Conservation (phyloP, 192 early-diverging fungal species). For the Backusella westeae region DNA sequence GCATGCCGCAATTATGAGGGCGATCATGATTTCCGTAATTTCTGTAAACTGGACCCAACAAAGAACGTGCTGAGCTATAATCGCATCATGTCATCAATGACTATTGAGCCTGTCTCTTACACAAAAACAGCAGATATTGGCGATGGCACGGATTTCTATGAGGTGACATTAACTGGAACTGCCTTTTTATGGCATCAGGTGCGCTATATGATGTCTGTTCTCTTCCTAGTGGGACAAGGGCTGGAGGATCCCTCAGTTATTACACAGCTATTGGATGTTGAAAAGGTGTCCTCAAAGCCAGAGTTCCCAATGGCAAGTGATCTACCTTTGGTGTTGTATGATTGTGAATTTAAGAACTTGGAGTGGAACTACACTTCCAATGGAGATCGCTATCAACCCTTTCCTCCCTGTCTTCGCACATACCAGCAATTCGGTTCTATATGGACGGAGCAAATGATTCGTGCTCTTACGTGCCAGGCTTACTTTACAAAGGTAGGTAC, state of each 20-base stretch:
- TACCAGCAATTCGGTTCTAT: slow-evolving; percentile 47
- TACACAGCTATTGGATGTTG: slow-evolving; percentile 64
- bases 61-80: slow-evolving; percentile 81
- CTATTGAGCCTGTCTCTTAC: slow-evolving; percentile 48
- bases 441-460: slow-evolving; percentile 50
- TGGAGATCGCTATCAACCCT: slow-evolving; percentile 26
- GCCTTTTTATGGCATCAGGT: slow-evolving; percentile 99
- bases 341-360: slow-evolving; percentile 72
- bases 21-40: slow-evolving; percentile 90
- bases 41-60: slow-evolving; percentile 91
- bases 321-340: slow-evolving; percentile 83
- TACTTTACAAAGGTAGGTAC: slow-evolving; percentile 17
- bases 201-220: slow-evolving; percentile 90
- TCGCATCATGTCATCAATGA: slow-evolving; percentile 65
- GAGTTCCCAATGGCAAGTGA: slow-evolving; percentile 92
- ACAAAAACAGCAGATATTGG: slow-evolving; percentile 19
- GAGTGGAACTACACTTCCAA: slow-evolving; percentile 54
- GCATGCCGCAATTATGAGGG: slow-evolving; percentile 74
- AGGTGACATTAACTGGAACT: slow-evolving; percentile 77
- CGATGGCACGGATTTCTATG: slow-evolving; percentile 49
- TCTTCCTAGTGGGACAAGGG: slow-evolving; percentile 83
- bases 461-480: slow-evolving; percentile 46
- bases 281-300: slow-evolving; percentile 66
- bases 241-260: slow-evolving; percentile 75
- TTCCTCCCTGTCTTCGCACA: slow-evolving; percentile 33